Conservation (phyloP, 176 grass and related monocot genomes). For the Saccharum spontaneum region DNA sequence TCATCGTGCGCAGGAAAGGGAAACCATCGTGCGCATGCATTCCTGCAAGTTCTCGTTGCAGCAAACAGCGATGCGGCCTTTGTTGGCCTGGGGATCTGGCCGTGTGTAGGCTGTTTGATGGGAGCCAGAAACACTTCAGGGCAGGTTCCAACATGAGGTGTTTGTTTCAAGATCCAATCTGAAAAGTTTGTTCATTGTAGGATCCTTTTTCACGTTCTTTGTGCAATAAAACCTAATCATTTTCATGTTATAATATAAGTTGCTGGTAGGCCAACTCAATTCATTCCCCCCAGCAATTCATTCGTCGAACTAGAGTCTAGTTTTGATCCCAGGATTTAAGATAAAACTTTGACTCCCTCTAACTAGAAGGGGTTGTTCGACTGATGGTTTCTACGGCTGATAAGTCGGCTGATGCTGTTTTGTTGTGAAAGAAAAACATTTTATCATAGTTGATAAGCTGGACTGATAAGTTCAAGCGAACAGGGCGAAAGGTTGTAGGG, state of each 20-base stretch:
- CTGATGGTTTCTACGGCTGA: too few relatives aligned
- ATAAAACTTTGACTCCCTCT: too few relatives aligned
- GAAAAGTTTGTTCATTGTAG: background rate
- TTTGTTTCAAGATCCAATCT: background rate
- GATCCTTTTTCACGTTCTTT: background rate
- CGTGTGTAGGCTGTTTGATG: background rate
- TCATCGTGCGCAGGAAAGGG: background rate
- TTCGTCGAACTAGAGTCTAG: too few relatives aligned
- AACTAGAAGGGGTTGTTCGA: too few relatives aligned
- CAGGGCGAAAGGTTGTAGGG: too few relatives aligned
- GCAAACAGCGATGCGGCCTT: background rate
- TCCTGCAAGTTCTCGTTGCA: background rate
- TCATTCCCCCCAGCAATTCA: background rate
- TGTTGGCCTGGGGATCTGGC: background rate
- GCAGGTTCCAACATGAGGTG: background rate
- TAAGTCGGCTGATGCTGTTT: too few relatives aligned
- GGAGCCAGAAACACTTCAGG: background rate
- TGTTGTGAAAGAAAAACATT: too few relatives aligned
- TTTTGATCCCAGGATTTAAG: too few relatives aligned
- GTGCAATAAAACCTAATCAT: background rate
- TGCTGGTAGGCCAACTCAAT: background rate
- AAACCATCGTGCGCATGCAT: too few relatives aligned
- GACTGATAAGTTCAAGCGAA: too few relatives aligned
- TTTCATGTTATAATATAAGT: background rate
- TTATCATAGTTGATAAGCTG: too few relatives aligned